phyloP scores from a whole-genome alignment of 2,329 filamentous ascomycete genomes.

The Fusarium camptoceras region DNA sequence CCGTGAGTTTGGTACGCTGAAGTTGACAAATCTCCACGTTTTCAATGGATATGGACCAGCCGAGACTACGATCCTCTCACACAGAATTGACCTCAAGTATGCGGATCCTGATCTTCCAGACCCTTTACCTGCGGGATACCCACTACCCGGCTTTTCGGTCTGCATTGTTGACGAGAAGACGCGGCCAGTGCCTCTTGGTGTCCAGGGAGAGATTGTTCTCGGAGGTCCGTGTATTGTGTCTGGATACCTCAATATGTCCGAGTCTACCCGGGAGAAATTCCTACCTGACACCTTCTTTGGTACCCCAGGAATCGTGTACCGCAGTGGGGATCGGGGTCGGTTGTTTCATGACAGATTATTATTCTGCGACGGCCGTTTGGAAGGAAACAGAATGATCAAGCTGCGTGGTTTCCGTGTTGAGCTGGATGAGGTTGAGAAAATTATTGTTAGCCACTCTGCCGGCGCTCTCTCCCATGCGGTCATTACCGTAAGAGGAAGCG shows the following conservation, averaged over 20 bases:
- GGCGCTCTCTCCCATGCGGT: not conserved
- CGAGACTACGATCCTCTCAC: not conserved
- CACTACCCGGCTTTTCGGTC: not conserved
- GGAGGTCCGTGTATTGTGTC: slow-evolving; percentile 1
- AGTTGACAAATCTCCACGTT: not conserved
- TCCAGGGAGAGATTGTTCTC: not conserved
- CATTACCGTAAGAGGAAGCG: not conserved
- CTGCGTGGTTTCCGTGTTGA: not conserved
- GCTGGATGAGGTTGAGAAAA: not conserved
- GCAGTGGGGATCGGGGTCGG: not conserved
- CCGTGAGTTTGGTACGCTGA: not conserved
- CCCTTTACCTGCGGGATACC: not conserved
- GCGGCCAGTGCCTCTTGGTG: not conserved
- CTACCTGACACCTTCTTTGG: not conserved
- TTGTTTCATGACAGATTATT: not conserved
- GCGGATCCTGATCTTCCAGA: not conserved
- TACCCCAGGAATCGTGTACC: not conserved
- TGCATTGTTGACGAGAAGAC: not conserved
- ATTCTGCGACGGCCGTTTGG: not conserved
- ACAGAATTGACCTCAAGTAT: not conserved
- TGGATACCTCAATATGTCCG: not conserved
- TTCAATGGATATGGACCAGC: slow-evolving; percentile 7
- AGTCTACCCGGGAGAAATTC: not conserved
- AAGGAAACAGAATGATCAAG: not conserved
- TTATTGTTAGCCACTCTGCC: not conserved